phyloP scores from a whole-genome alignment of 169 alveolate species.

The Cryptosporidium ryanae region DNA sequence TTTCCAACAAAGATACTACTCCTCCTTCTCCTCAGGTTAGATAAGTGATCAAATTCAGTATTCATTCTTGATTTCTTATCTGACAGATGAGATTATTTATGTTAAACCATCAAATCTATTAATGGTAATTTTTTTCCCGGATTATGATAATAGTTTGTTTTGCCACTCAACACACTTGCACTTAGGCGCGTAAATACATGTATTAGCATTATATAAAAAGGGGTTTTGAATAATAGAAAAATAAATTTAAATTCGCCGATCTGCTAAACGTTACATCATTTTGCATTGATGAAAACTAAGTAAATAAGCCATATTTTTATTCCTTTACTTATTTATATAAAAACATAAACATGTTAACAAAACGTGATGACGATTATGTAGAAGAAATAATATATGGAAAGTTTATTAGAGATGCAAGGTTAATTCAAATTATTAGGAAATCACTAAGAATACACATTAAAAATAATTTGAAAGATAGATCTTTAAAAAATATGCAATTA shows the following conservation, averaged over 20 bases:
- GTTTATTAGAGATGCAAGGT: slow-evolving; percentile 13
- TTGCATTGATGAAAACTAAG: too few relatives aligned
- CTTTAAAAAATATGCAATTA: neutral
- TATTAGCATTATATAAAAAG: neutral
- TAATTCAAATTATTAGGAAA: neutral
- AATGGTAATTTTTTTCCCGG: slow-evolving; percentile 62
- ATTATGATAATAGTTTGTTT: slow-evolving; percentile 32
- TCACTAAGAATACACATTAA: slow-evolving; percentile 4
- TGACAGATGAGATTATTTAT: neutral
- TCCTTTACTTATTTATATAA: too few relatives aligned
- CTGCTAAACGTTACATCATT: too few relatives aligned
- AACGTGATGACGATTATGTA: slow-evolving; percentile 28
- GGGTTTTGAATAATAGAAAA: neutral
- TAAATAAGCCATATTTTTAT: too few relatives aligned
- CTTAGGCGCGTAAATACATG: slow-evolving; percentile 13
- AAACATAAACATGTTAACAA: neutral
- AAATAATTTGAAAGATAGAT: neutral
- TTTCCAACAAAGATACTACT: slow-evolving; percentile 18
- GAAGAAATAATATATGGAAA: neutral
- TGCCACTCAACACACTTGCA: slow-evolving; percentile 67
- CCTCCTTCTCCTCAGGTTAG: slow-evolving; percentile 23
- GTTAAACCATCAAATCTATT: slow-evolving; percentile 29
- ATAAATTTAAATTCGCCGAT: too few relatives aligned
- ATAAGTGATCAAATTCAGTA: neutral
- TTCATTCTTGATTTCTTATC: neutral